Evolutionary conservation across 768 basidiomycete species (phyloP), one percentile per base, ranked within the genome.

Genomic region (Rhizopogon sp.): DNA sequence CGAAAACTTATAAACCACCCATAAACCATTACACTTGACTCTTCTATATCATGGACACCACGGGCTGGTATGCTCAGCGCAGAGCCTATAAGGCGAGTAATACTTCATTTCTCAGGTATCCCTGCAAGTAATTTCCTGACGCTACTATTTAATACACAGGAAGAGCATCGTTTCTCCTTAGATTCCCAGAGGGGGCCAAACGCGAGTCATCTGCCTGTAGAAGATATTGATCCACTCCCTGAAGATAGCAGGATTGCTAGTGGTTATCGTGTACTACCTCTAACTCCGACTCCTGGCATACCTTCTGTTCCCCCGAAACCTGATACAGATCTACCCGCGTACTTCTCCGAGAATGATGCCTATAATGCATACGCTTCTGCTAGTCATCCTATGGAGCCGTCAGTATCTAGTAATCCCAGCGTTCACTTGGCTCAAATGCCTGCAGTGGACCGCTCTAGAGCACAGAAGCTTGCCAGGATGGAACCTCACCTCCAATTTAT

Each of bases 401-500:
- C 56, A 1, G 54, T 53, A n/a, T 60, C 59, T 39, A 59, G 73
- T 16, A 70, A 62, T 44, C 42, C 58, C 5, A 59, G 44, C 5
- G 17, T 42, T 20, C 69, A 77, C 52, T 69, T 85, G 52, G 73
- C 80, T 7, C 75, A 73, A 33, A 72, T 88, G 69, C 74, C 73
- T 41, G 79, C 88, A 1, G 78, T 83, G 39, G 87, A 91, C 60
- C 76, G 88, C 43, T 83, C 89, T n/a, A 71, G 79, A 47, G 70
- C 74, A 6, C 72, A 85, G 39, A 75, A 76, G 50, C 74, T 80
- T 6, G 81, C 81, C 17, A 76, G 82, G 41, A 95, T 90, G 88
- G 72, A 85, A 20, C 93, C 93, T 8, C 81, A 88, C 69, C 77
- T 97, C 28, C 87, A 89, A 68, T 81, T 95, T 63, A 94, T 96